Percentiles rank a stretch among this genome's conserved stretches.
phyloP scores from a whole-genome alignment of 1,284 basidiomycete genomes.

The Heterobasidion parviporum region DNA sequence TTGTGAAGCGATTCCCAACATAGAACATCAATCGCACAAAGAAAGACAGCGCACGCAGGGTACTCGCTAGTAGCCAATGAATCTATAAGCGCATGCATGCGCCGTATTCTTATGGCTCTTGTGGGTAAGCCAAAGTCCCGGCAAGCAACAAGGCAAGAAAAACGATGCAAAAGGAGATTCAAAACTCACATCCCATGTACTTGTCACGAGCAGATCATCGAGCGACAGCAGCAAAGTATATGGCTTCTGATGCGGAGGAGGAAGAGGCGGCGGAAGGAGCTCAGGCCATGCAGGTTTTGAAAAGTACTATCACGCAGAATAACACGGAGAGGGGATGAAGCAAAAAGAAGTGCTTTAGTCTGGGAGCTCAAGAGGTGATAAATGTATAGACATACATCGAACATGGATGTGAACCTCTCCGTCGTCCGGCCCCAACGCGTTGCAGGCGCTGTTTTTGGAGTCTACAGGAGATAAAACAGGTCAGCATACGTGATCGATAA shows the following conservation, averaged over 20 bases:
- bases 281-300: constrained; percentile 91
- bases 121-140: background rate
- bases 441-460: constrained; percentile 44
- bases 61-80: background rate
- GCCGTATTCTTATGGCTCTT: too few species aligned
- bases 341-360: background rate
- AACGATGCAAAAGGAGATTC: background rate
- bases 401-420: constrained; percentile 49
- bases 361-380: too few species aligned
- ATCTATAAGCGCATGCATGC: background rate
- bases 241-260: constrained; percentile 80
- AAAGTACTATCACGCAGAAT: constrained; percentile 53
- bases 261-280: constrained; percentile 83
- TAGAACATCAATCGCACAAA: too few species aligned
- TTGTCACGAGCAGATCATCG: constrained; percentile 88
- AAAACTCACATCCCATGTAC: constrained; percentile 84
- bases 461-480: constrained; percentile 27
- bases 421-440: constrained; percentile 56
- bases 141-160: background rate
- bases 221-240: constrained; percentile 90
- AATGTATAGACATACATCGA: constrained; percentile 43
- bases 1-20: too few species aligned
- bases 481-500: background rate
- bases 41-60: too few species aligned
- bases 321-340: constrained; percentile 3